A percentile compares a stretch with the other conserved stretches of the same genome.
Conservation (phyloP, 192 early-diverging fungal species). For the Backusella circina region DNA sequence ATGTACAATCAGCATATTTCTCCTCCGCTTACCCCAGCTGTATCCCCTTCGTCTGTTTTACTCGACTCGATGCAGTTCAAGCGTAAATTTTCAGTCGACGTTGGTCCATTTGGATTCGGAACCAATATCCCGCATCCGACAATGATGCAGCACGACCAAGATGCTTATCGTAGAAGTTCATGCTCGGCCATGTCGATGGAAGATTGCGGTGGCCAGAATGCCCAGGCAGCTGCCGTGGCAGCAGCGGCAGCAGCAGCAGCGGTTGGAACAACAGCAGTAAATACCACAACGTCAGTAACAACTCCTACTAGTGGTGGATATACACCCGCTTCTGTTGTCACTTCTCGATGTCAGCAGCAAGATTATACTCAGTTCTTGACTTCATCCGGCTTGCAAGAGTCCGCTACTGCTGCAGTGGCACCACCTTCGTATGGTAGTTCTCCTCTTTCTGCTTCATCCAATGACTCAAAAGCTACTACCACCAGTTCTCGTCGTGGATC, state of each 20-base stretch:
- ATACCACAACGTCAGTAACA: constrained; percentile 14
- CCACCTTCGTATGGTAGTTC: neutral
- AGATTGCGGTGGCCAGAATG: constrained; percentile 2
- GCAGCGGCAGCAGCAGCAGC: constrained; percentile 26
- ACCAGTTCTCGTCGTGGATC: constrained; percentile 1
- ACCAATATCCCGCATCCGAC: constrained; percentile 18
- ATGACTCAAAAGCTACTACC: neutral
- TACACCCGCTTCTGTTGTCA: neutral
- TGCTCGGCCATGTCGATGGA: constrained; percentile 28
- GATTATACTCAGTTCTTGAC: constrained; percentile 19
- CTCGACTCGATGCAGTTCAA: constrained; percentile 26
- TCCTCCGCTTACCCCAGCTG: constrained; percentile 33
- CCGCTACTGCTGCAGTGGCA: neutral
- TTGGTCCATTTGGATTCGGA: constrained; percentile 28
- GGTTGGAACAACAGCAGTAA: constrained; percentile 11
- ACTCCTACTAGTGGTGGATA: neutral
- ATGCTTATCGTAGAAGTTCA: constrained; percentile 26
- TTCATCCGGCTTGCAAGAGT: constrained; percentile 7
- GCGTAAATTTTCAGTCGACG: constrained; percentile 33
- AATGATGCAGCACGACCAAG: constrained; percentile 13
- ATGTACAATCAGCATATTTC: constrained; percentile 21
- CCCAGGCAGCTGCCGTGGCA: neutral
- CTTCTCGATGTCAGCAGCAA: neutral
- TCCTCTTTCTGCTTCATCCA: neutral
- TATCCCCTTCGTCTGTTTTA: constrained; percentile 30